phyloP scores from a whole-genome alignment of 257 asterid species.

The Solanum dulcamara region DNA sequence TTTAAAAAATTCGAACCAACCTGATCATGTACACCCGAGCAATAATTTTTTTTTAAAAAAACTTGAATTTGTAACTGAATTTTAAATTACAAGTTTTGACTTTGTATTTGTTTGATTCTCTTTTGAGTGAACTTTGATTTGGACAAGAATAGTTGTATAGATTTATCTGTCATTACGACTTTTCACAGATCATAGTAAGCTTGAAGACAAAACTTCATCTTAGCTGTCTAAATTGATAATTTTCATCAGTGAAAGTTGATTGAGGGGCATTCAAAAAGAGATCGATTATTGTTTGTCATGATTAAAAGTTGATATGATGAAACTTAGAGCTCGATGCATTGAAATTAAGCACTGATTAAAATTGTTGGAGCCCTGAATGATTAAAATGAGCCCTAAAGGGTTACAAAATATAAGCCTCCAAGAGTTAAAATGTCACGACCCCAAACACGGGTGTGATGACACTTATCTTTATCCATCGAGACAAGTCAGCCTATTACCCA shows the following conservation, averaged over 20 bases:
- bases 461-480: too few relatives aligned
- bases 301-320: neutral
- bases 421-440: too few relatives aligned
- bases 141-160: neutral
- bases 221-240: neutral
- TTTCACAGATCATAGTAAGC: neutral
- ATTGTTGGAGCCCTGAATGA: neutral
- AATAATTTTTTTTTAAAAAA: too few relatives aligned
- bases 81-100: neutral
- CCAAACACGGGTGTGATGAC: too few relatives aligned
- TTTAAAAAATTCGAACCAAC: too few relatives aligned
- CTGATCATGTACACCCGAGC: too few relatives aligned
- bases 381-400: neutral
- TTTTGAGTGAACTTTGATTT: neutral
- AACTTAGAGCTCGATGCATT: neutral
- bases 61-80: neutral
- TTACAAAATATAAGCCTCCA: too few relatives aligned
- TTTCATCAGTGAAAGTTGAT: too few relatives aligned
- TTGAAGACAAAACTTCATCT: neutral
- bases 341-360: neutral
- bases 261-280: neutral
- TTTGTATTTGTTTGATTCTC: neutral
- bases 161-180: neutral
- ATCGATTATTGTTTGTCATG: neutral
- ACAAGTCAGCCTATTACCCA: too few relatives aligned